Conservation (phyloP, 495 filamentous ascomycete genomes). For the Achaetomiella virescens region DNA sequence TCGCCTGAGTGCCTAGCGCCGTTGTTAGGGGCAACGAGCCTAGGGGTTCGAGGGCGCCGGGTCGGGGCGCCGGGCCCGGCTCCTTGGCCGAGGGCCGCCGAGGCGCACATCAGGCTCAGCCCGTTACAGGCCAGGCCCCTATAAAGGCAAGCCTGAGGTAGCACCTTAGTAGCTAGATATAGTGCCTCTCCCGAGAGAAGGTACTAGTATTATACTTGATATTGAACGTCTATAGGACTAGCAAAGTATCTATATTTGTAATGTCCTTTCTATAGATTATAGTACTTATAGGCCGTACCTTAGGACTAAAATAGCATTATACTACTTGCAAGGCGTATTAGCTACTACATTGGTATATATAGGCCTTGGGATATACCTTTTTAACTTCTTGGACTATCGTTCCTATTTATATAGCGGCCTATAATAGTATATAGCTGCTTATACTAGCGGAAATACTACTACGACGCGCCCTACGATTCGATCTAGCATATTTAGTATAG, state of each 20-base stretch:
- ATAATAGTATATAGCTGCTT: slow-evolving; percentile 23
- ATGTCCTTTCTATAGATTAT: slow-evolving; percentile 26
- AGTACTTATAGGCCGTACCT: slow-evolving; percentile 27
- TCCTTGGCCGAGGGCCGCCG: too few relatives aligned
- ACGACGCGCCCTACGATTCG: slow-evolving; percentile 7
- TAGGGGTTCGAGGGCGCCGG: too few relatives aligned
- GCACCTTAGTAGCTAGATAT: slow-evolving; percentile 3
- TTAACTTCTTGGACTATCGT: slow-evolving; percentile 26
- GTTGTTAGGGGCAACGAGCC: too few relatives aligned
- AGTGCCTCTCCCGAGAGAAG: slow-evolving; percentile 21
- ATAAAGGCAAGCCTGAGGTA: slow-evolving; percentile 18
- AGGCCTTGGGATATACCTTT: slow-evolving; percentile 29
- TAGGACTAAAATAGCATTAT: slow-evolving; percentile 22
- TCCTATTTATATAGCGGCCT: slow-evolving; percentile 22
- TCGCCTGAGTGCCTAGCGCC: too few relatives aligned
- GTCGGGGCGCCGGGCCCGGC: too few relatives aligned
- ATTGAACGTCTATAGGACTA: slow-evolving; percentile 24
- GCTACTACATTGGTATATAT: slow-evolving; percentile 1
- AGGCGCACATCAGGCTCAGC: too few relatives aligned
- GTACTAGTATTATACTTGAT: slow-evolving; percentile 25
- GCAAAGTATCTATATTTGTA: slow-evolving; percentile 21
- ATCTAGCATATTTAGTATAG: slow-evolving; percentile 22
- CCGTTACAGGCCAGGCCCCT: slow-evolving; percentile 17
- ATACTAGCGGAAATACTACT: slow-evolving; percentile 25
- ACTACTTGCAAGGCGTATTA: slow-evolving; percentile 17